Evolutionary conservation across 441 rosid species (phyloP), one percentile per base, ranked within the genome.

Genomic region (Codiaeum variegatum): DNA sequence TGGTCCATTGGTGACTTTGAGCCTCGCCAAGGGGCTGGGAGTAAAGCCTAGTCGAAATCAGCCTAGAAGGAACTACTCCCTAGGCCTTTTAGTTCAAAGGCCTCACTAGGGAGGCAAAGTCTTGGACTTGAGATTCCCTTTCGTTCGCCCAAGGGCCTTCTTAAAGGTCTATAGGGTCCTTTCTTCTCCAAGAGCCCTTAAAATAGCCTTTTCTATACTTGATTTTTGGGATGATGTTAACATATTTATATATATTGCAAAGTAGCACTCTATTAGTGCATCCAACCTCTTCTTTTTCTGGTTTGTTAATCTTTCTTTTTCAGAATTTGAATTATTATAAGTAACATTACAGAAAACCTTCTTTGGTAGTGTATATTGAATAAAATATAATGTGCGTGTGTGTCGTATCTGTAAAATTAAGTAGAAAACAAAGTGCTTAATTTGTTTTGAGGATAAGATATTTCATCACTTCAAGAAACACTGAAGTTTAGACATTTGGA

Each of bases 401-500:
- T 42, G 71, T 66, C 21, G 60, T 69, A 44, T 69, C 47, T 62
- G 7, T 47, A 55, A 32, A 42, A 52, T 52, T 52, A 52, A 61
- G 62, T 67, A 78, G 71, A 79, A 75, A 78, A 75, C 78, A 73
- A 77, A 81, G 68, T 59, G 62, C 55, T 74, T 59, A 59, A 59
- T 59, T 58, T 68, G 68, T 79, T 83, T 73, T 60, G 61, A 69
- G 75, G 85, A 81, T 75, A 65, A 76, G 79, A 77, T 79, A 61
- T 66, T 55, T 85, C 67, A 90, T 87, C 83, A 77, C 73, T 90
- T 84, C 94, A 82, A 87, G 89, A 76, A 76, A 76, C 90, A 80
- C 88, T 81, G 88, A 83, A 87, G 81, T 84, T 90, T 80, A 88
- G 90, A 80, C 46, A 61, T 81, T 83, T 77, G 87, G 83, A 70